Base-by-base conservation (phyloP, 2,329 filamentous ascomycete species). In the Alternaria longipes region DNA sequence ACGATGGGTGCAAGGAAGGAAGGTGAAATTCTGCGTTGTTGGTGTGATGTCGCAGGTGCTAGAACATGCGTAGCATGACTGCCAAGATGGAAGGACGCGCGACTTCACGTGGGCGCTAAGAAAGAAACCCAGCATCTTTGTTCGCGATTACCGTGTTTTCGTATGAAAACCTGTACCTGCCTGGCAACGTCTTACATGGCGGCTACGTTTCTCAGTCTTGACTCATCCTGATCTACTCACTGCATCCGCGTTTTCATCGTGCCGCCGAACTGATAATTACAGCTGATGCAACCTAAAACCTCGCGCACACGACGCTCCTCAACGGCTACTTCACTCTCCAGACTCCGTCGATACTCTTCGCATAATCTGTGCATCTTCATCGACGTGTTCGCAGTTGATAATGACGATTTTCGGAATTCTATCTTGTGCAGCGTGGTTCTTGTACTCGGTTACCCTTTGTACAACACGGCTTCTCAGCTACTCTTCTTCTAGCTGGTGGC, bases 251-350 rank as follows among this genome's bases (percentile, higher is more conserved):
- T 51, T 62, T 54, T 32, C 4, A 54, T 18, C 49, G 62, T 62
- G 64, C 66, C 62, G 66, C 56, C 30, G 32, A 62, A 32, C 62
- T 60, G 66, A 42, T 30, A 47, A 36, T n/a, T 16, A 34, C 45
- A 53, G 47, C 28, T 44, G 32, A 42, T 57, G 28, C 30, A 28
- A 54, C 54, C 55, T 47, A 50, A 26, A 14, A 59, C 41, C 56
- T 41, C 49, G 46, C 56, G 52, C 41, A 30, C 40, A 26, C 28
- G 34, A 41, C 49, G 45, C 47, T 32, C 46, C 30, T 63, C 51
- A 51, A 45, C 36, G 36, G 42, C 57, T 26, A 46, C 55, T 47
- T 49, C 47, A 40, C 52, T 32, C 24, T 53, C 18, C 36, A 32
- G 40, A 40, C 46, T 34, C 42, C 38, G 52, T 41, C 30, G 32